Evolutionary conservation across 106 monocot genomes (phyloP), one percentile per base, ranked within the genome.

Genomic region (Apostasia ramifera): DNA sequence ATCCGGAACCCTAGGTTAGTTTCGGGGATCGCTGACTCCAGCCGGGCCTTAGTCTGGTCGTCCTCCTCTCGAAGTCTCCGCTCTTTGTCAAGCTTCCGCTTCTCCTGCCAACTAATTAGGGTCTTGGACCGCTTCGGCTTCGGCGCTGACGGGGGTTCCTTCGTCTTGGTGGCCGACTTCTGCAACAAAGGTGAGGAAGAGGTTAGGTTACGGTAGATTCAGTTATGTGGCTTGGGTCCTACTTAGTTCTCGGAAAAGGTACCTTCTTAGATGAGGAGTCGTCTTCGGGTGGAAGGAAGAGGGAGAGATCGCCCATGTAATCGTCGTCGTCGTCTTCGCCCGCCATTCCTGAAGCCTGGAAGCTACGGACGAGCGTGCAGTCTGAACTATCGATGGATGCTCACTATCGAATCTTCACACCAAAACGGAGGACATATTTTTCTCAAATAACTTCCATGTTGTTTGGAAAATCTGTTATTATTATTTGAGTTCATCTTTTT

Each of bases 251-350:
- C 3, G 48, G 6, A 13, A 48, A 39, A 9, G 46, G 1, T 48
- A 88, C 80, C 82, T 84, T 91, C 55, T 72, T 82, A 15, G 76
- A 58, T 44, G 81, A 37, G 43, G 84, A 26, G 41, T 55, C 8
- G 64, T 55, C 37, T 3, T 80, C 77, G 38, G 78, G 77, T 26
- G 82, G 86, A 53, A 89, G 66, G 76, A 97, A 97, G 66, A 73
- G 66, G 44, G 92, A 97, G 68, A 97, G 84, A 60, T 97, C 95
- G 14, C 86, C 92, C 95, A 97, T 92, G 81, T 97, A 97, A 76
- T 91, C 95, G 8, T 88, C 94, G 2, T 77, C 93, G 38, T 67
- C 76, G 41, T 46, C 71, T 46, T 72, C 80, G 4, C 79, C 92
- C 74, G 89, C 83, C 91, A 88, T 88, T 64, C 63, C 4, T 43